Conservation (phyloP, 2,329 filamentous ascomycete genomes). For the Madurella fahalii region DNA sequence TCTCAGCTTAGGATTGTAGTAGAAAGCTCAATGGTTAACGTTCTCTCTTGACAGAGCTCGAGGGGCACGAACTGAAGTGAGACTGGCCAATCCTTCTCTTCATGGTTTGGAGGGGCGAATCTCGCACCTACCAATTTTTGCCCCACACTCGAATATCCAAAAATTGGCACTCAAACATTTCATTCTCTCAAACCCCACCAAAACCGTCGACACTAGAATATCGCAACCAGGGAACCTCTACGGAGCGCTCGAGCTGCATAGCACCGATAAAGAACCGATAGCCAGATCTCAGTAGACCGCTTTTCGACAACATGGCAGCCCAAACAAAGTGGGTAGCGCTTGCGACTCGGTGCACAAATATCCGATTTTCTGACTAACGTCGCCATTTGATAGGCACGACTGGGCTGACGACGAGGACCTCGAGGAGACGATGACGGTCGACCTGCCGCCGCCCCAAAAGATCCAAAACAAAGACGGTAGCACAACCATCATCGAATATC, state of each 20-base stretch:
- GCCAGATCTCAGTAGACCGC: neutral
- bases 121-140: constrained; percentile 18
- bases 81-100: neutral
- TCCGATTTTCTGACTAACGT: neutral
- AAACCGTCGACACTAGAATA: constrained; percentile 9
- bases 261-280: neutral
- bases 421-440: constrained; percentile 62
- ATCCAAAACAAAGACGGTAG: constrained; percentile 98
- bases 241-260: neutral
- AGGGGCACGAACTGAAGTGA: neutral
- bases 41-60: neutral
- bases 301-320: constrained; percentile 23
- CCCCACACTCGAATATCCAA: constrained; percentile 27
- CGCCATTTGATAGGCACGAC: constrained; percentile 52
- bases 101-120: neutral
- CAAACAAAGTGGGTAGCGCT: constrained; percentile 22
- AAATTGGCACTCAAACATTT: constrained; percentile 17
- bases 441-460: constrained; percentile 80
- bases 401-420: constrained; percentile 97
- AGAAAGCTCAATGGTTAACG: too few species aligned
- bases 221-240: neutral
- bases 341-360: neutral
- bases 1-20: too few species aligned
- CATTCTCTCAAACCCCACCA: constrained; percentile 21
- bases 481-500: constrained; percentile 89